Conservation (phyloP, 768 basidiomycete species). For the Tricholoma saponaceum region DNA sequence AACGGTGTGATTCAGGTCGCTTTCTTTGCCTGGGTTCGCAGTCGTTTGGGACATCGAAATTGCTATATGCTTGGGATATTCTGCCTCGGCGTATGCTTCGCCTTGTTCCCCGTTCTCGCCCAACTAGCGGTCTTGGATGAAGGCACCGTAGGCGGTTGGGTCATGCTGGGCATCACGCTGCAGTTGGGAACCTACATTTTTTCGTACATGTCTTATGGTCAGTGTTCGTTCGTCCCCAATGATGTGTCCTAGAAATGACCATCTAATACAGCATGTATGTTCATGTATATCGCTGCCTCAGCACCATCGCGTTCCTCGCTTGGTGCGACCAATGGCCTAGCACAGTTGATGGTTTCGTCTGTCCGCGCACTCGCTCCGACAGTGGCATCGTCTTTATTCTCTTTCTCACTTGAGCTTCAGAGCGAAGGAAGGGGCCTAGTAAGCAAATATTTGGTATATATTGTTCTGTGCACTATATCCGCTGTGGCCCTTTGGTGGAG, state of each 20-base stretch:
- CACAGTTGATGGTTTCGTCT: slow-evolving; percentile 27
- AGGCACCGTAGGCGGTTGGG: slow-evolving; percentile 28
- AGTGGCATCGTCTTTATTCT: slow-evolving; percentile 51
- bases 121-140: slow-evolving; percentile 30
- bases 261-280: slow-evolving; percentile 29
- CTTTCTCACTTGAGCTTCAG: slow-evolving; percentile 40
- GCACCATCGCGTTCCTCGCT: slow-evolving; percentile 50
- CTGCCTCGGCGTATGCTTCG: slow-evolving; percentile 36
- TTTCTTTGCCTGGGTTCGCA: slow-evolving; percentile 46
- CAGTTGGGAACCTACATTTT: slow-evolving; percentile 27
- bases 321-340: slow-evolving; percentile 57
- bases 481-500: slow-evolving; percentile 5
- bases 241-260: no score
- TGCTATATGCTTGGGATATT: slow-evolving; percentile 43
- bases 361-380: slow-evolving; percentile 42
- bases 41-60: slow-evolving; percentile 43
- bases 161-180: slow-evolving; percentile 38
- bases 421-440: slow-evolving; percentile 25
- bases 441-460: slow-evolving; percentile 44
- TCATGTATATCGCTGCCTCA: slow-evolving; percentile 54
- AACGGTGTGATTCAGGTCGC: slow-evolving; percentile 54
- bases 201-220: slow-evolving; percentile 13
- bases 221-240: no score
- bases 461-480: slow-evolving; percentile 10
- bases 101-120: slow-evolving; percentile 49